Base-by-base conservation (phyloP, 2,329 filamentous ascomycete genomes). In the Aspergillus versicolor region DNA sequence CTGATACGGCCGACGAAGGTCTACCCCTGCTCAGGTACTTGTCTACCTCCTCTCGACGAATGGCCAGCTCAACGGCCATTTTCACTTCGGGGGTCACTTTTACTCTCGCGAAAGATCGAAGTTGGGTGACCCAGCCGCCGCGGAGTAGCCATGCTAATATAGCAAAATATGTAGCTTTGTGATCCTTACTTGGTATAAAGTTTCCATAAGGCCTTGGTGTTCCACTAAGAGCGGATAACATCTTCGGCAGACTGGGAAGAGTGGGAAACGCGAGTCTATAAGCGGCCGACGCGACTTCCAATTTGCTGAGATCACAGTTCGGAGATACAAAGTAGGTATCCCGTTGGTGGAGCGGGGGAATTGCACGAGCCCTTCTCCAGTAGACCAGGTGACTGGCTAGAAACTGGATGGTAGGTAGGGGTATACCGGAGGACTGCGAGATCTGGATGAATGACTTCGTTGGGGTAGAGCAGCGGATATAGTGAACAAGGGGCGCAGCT, bases 81-180 rank as follows among this genome's bases (percentile, higher is more conserved):
- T 94, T 87, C 61, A 96, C 89, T 69, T 93, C 88, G 2, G 89
- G 87, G 75, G 88, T 88, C 42, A 94, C 89, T 49, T 93, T 85
- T 43, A 97, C 86, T 80, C 94, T 96, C 12, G 89, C 91, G 72
- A 95, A 97, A 0, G 91, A 94, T 61, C 92, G 90, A 5, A 99
- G 82, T 72, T 97, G 92, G 0, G 90, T 96, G 1, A 97, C 92
- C 90, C 94, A 96, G 13, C 91, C 92, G 46, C 91, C 89, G 41
- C 92, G 87, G 78, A 97, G 86, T 8, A 99, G 83, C 91, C 93
- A 99, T 21, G 91, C 92, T 24, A 99, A 80, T 73, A 97, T 96
- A 34, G 90, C 85, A 73, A 97, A 88, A 72, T 97, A 99, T 2
- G 88, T 87, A 6, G 88, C 87, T 43, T 93, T 89, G 70, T 97